Base-by-base conservation (phyloP, 805 yeast genomes). In the Saccharomycopsis vini region DNA sequence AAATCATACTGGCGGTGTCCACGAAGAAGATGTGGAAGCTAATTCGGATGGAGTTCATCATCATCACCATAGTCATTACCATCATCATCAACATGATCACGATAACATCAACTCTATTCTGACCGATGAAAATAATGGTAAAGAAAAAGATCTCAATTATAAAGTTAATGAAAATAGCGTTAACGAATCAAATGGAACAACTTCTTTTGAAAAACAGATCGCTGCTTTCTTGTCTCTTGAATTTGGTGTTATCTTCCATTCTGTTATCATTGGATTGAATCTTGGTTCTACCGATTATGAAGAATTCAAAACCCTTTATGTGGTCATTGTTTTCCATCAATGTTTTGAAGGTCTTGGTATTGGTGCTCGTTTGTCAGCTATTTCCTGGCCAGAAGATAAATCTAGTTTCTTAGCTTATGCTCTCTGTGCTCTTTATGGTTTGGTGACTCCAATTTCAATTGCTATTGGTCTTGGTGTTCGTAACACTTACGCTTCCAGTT, bases 391-490 rank as follows among this genome's bases (percentile, higher is more conserved):
- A 6, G 47, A 54, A 19, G 30, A 49, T 16, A 65, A 60, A 50
- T 60, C 56, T 45, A 57, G 64, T 43, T 69, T 71, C 66, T 60
- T 73, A 36, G 83, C 84, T 3, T 77, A 72, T 61, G 48, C 64
- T 1, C 59, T 76, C 45, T 73, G 73, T 36, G 15, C 67, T 24
- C 76, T 64, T 7, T 80, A 73, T 53, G 69, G 75, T 10, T 45
- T 82, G 19, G 71, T 80, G 19, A 81, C 90, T 2, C 90, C 90
- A 3, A 60, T 80, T 39, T 70, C 81, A 16, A 73, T 79, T 49
- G 88, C 82, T 3, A 76, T 82, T 52, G 95, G 95, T 33, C 62
- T 86, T 29, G 88, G 88, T 36, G 84, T 81, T 3, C 73, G 90
- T 55, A 60, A 69, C 31, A 60, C 77, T 5, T 82, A 77, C 56